Conservation (phyloP, 192 early-diverging fungal species). For the Gryganskiella cystojenkinii region DNA sequence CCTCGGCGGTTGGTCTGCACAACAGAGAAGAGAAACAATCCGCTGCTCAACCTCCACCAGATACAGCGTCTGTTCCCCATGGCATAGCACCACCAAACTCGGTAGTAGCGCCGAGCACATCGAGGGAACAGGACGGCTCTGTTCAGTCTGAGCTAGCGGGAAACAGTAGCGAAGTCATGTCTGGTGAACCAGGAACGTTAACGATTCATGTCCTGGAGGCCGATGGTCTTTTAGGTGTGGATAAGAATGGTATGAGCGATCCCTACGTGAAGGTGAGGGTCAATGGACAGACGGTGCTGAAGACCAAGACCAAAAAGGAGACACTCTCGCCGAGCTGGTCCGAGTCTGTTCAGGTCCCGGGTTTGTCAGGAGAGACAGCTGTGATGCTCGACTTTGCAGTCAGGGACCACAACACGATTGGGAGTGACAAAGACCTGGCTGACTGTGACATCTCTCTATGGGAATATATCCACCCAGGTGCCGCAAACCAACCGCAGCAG, state of each 20-base stretch:
- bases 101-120: no score
- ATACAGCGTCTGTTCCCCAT: no score
- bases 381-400: constrained; percentile 61
- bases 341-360: constrained; percentile 23
- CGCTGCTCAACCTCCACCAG: no score
- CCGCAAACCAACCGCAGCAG: constrained; percentile 7
- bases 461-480: constrained; percentile 52
- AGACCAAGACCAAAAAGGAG: constrained; percentile 74
- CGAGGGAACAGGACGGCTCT: no score
- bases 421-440: constrained; percentile 71
- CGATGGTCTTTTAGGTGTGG: constrained; percentile 49
- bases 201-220: constrained; percentile 52
- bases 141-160: no score
- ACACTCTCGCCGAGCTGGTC: constrained; percentile 70
- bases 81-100: no score
- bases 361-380: constrained; percentile 9
- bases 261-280: constrained; percentile 70
- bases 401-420: constrained; percentile 76
- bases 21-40: no score
- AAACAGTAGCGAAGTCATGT: no score
- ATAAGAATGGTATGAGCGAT: constrained; percentile 63
- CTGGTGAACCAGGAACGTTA: constrained; percentile 20
- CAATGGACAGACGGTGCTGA: constrained; percentile 66
- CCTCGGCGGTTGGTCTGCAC: constrained; percentile 23
- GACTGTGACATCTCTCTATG: constrained; percentile 66